Conservation (phyloP, 2,329 filamentous ascomycete species). For the Cercospora canescens region DNA sequence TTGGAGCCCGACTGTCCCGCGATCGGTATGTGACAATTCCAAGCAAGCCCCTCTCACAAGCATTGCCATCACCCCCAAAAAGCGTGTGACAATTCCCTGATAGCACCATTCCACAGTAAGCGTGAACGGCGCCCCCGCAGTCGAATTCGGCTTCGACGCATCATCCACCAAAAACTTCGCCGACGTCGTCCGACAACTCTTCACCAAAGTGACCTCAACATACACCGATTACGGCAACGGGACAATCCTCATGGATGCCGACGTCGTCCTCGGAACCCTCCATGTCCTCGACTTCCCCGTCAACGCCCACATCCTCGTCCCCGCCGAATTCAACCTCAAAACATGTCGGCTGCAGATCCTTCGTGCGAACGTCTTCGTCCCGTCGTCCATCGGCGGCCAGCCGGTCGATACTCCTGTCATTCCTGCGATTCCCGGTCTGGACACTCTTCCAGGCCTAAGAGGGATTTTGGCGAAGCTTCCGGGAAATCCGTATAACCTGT, state of each 20-base stretch:
- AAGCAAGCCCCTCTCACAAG: background rate
- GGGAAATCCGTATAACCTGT: background rate
- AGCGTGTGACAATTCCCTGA: background rate
- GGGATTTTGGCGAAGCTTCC: background rate
- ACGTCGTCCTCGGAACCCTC: constrained; percentile 4
- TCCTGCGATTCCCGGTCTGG: constrained; percentile 8
- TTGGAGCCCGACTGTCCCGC: background rate
- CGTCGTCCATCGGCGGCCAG: constrained; percentile 3
- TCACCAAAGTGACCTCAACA: background rate
- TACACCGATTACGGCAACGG: constrained; percentile 9
- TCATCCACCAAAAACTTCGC: constrained; percentile 7
- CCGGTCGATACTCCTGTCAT: constrained; percentile 1
- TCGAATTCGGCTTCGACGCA: constrained; percentile 7
- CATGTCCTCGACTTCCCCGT: constrained; percentile 1
- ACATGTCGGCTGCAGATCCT: background rate
- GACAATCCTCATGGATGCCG: constrained; percentile 4
- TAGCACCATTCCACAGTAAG: background rate
- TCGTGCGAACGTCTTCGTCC: background rate
- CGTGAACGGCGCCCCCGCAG: constrained; percentile 2
- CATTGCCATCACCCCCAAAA: background rate
- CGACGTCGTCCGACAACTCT: constrained; percentile 3
- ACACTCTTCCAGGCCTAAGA: constrained; percentile 3
- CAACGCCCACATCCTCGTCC: constrained; percentile 1
- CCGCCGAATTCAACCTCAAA: constrained; percentile 1
- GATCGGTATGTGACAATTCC: background rate